These are phyloP conservation scores for Metarhizium sp. DNA, from an alignment of 2,329 filamentous ascomycete species.

Conservation along the genomic window DNA sequence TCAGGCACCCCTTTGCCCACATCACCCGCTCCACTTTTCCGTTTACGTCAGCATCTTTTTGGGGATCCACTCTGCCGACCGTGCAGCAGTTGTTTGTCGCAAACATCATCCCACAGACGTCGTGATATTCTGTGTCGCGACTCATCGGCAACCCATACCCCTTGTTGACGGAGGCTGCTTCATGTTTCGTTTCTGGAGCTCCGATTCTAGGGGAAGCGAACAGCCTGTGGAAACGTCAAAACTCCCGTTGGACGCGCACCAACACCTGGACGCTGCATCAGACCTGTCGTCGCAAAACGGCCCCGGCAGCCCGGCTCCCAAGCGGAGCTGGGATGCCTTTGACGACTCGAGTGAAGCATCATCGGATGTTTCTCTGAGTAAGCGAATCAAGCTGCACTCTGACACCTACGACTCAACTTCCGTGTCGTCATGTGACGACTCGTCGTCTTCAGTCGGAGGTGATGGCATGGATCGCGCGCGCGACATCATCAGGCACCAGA, in stretches of 20 bases:
- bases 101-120: slow-evolving; percentile 3
- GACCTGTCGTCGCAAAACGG: not conserved
- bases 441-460: slow-evolving; percentile 10
- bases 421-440: slow-evolving; percentile 1
- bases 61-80: not conserved
- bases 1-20: slow-evolving; percentile 3
- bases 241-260: slow-evolving; percentile 20
- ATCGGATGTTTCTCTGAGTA: slow-evolving; percentile 18
- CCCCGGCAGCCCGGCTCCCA: slow-evolving; percentile 17
- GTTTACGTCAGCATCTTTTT: slow-evolving; percentile 24
- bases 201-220: slow-evolving; percentile 49
- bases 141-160: slow-evolving; percentile 10
- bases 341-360: slow-evolving; percentile 9
- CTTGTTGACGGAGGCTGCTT: slow-evolving; percentile 28
- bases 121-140: slow-evolving; percentile 12
- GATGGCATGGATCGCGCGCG: slow-evolving; percentile 42
- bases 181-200: slow-evolving; percentile 56
- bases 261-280: slow-evolving; percentile 6
- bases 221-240: slow-evolving; percentile 28
- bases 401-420: slow-evolving; percentile 5
- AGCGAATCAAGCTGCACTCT: slow-evolving; percentile 32
- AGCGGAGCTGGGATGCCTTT: slow-evolving; percentile 29
- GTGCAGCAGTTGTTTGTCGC: slow-evolving; percentile 5
- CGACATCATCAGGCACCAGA: slow-evolving; percentile 73
- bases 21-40: not conserved